Conservation (phyloP, 169 alveolate species). For the Theileria annulata region DNA sequence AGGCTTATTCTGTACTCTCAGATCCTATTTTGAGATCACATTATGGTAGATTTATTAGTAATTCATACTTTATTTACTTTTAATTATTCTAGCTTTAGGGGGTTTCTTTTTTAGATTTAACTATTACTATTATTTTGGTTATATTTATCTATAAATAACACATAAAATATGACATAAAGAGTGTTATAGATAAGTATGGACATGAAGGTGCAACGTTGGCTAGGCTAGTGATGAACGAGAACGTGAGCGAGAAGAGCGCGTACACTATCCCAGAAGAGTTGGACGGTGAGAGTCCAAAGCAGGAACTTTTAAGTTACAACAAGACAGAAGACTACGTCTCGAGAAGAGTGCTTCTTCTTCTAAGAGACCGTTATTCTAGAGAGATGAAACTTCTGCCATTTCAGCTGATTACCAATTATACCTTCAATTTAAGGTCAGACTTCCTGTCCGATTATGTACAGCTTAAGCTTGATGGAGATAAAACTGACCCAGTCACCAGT, state of each 20-base stretch:
- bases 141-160: background rate
- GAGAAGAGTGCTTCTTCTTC: constrained; percentile 30
- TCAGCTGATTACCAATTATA: constrained; percentile 44
- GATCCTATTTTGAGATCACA: constrained; percentile 49
- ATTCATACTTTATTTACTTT: background rate
- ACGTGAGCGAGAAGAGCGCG: background rate
- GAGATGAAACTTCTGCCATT: constrained; percentile 42
- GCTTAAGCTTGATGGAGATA: background rate
- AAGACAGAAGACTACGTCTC: constrained; percentile 21
- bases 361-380: constrained; percentile 37
- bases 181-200: constrained; percentile 53
- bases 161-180: no score
- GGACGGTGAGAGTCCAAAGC: constrained; percentile 4
- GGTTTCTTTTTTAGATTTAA: background rate
- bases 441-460: constrained; percentile 36
- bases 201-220: constrained; percentile 49
- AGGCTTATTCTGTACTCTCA: constrained; percentile 65
- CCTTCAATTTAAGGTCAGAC: constrained; percentile 48
- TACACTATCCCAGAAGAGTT: constrained; percentile 12
- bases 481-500: background rate
- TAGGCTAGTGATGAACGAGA: constrained; percentile 31
- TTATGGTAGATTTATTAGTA: constrained; percentile 34
- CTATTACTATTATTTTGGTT: background rate
- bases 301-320: constrained; percentile 13
- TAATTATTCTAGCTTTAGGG: no score